Percentiles rank a stretch among this genome's conserved stretches.
These are phyloP conservation scores for Microdochium bolleyi DNA, from an alignment of 2,329 filamentous ascomycete species.

Conservation along the genomic window DNA sequence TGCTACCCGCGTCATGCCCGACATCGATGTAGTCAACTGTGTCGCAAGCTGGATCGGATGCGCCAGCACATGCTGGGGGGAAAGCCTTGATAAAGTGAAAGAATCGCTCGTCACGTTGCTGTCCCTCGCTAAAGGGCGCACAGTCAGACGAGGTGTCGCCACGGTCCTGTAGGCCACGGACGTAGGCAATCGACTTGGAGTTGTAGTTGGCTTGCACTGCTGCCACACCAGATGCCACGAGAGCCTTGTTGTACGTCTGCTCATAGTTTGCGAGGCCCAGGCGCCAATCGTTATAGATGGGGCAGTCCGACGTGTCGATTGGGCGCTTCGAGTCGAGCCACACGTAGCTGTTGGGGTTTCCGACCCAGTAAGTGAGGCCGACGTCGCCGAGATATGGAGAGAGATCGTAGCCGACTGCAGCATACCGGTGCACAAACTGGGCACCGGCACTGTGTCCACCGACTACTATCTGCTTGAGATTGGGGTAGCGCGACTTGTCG, in stretches of 20 bases:
- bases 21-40: conserved; percentile 23
- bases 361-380: conserved; percentile 21
- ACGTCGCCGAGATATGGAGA: conserved; percentile 7
- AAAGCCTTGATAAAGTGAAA: conserved; percentile 27
- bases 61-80: conserved; percentile 17
- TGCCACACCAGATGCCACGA: conserved; percentile 17
- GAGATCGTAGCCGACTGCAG: conserved; percentile 15
- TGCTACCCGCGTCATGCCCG: conserved; percentile 23
- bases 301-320: conserved; percentile 16
- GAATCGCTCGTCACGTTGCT: conserved; percentile 26
- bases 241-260: conserved; percentile 9
- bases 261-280: conserved; percentile 22
- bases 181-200: conserved; percentile 21
- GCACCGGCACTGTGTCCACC: conserved; percentile 24
- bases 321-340: conserved; percentile 22
- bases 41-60: conserved; percentile 22
- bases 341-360: conserved; percentile 23
- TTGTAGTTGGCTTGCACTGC: conserved; percentile 22
- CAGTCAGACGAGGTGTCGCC: conserved; percentile 23
- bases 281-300: conserved; percentile 22
- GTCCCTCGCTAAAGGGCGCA: conserved; percentile 19
- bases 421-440: conserved; percentile 24
- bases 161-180: conserved; percentile 20
- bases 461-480: conserved; percentile 25
- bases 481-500: conserved; percentile 19